Percentiles rank a stretch among this genome's conserved stretches.
Conservation (phyloP, 495 filamentous ascomycete genomes). For the Talaromyces adpressus region DNA sequence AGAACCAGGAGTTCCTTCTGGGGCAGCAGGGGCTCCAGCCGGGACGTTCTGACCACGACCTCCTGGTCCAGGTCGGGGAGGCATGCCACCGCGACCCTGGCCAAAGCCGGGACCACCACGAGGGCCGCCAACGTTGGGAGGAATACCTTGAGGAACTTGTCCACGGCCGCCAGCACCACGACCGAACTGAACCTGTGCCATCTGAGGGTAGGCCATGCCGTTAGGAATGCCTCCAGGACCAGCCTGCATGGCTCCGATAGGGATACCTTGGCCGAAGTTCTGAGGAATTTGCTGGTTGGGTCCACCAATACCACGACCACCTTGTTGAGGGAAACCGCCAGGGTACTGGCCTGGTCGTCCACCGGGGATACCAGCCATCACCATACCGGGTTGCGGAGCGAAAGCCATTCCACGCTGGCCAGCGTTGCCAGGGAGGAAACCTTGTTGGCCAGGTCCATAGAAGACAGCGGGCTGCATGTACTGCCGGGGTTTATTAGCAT, state of each 20-base stretch:
- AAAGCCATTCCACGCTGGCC: constrained; percentile 80
- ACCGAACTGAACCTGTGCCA: constrained; percentile 53
- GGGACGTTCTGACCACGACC: constrained; percentile 25
- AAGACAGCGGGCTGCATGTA: constrained; percentile 83
- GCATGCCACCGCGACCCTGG: constrained; percentile 41
- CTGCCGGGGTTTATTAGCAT: constrained; percentile 11
- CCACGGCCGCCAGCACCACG: constrained; percentile 70
- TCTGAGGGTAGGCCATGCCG: constrained; percentile 53
- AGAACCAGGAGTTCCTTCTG: constrained; percentile 19
- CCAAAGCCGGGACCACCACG: constrained; percentile 61
- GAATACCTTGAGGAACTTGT: constrained; percentile 62
- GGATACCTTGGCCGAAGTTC: constrained; percentile 73
- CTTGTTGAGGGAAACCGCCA: constrained; percentile 67
- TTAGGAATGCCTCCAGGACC: constrained; percentile 46
- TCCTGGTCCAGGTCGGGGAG: constrained; percentile 39
- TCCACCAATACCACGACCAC: constrained; percentile 68
- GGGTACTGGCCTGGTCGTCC: constrained; percentile 81
- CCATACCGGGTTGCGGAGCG: constrained; percentile 73
- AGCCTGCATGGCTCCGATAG: constrained; percentile 66
- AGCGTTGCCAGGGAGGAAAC: constrained; percentile 60
- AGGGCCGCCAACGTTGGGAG: constrained; percentile 55
- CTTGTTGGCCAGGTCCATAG: constrained; percentile 81
- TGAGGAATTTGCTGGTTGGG: constrained; percentile 73
- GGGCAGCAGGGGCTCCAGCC: constrained; percentile 31
- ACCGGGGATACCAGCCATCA: constrained; percentile 72